Evolutionary conservation across 2,329 filamentous ascomycete species (phyloP), one percentile per base, ranked within the genome.

Genomic region (Penicillium concentricum): DNA sequence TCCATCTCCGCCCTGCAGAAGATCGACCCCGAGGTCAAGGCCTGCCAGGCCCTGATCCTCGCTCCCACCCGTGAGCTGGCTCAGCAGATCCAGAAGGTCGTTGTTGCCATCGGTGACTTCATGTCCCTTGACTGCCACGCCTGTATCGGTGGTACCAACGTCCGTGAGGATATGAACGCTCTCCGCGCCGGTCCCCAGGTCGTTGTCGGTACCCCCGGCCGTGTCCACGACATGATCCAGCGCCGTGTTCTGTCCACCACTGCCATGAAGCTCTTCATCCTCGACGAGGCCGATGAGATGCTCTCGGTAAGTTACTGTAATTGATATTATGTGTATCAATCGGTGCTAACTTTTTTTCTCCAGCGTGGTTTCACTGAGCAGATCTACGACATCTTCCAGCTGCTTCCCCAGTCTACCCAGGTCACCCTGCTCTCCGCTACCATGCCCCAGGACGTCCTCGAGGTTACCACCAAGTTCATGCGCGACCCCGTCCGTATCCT

Each of bases 401-500:
- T 97, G 72, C 87, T 99, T 0, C 94, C 94, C 16, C 94, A 92
- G 26, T 92, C 93, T 5, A 99, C 94, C 1, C 94, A 99, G 77
- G 94, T 97, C n/a, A 94, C 97, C 3, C 91, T 99, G 28, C 91
- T 99, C 66, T 96, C 91, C 52, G 94, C 94, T 62, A 99, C 94
- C 4, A 87, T 99, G 34, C 94, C 94, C 44, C 95, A 97, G 81
- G 94, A 99, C 72, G 94, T 99, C 20, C 85, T 99, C 51, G 93
- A 97, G 76, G 96, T 99, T 90, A 99, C 94, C 32, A 97, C 93
- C 66, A 97, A 97, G 78, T 99, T 99, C 84, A 99, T 99, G 94
- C 92, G 92, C 87, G 94, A 97, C 77, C 64, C 64, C 63, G 61
- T 67, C 62, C 64, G 64, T 55, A 67, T 67, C 63, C 60, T 67